Percentiles rank a stretch among this genome's conserved stretches.
Conservation (phyloP, 768 basidiomycete genomes). For the Gautieria morchelliformis region DNA sequence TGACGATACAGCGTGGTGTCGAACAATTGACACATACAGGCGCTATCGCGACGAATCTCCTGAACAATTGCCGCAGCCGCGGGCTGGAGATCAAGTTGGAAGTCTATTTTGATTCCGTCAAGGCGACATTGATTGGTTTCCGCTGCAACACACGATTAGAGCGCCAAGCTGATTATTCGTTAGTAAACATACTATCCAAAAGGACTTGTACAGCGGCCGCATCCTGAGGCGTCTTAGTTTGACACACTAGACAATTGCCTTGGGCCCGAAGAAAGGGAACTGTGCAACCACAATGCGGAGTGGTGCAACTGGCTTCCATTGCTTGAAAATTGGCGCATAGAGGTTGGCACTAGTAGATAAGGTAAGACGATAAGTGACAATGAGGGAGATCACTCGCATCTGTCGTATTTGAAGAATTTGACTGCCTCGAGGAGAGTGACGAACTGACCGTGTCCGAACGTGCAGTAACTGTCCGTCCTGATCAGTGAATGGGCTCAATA, state of each 20-base stretch:
- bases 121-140: not conserved
- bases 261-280: not conserved
- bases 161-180: not conserved
- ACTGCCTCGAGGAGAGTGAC: not conserved
- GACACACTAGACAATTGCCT: no score
- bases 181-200: no score
- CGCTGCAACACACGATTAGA: not conserved
- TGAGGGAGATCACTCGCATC: not conserved
- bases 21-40: not conserved
- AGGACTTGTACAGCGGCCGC: no score
- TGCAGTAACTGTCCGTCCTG: no score
- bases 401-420: not conserved
- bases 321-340: not conserved
- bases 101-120: not conserved
- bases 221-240: no score
- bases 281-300: not conserved
- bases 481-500: not conserved
- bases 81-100: not conserved
- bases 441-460: not conserved
- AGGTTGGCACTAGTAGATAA: not conserved
- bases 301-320: not conserved
- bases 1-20: not conserved
- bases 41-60: not conserved
- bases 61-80: not conserved
- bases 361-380: not conserved